These are phyloP conservation scores for Emmonsiellopsis sp. DNA, from an alignment of 2,329 filamentous ascomycete genomes.

Conservation along the genomic window DNA sequence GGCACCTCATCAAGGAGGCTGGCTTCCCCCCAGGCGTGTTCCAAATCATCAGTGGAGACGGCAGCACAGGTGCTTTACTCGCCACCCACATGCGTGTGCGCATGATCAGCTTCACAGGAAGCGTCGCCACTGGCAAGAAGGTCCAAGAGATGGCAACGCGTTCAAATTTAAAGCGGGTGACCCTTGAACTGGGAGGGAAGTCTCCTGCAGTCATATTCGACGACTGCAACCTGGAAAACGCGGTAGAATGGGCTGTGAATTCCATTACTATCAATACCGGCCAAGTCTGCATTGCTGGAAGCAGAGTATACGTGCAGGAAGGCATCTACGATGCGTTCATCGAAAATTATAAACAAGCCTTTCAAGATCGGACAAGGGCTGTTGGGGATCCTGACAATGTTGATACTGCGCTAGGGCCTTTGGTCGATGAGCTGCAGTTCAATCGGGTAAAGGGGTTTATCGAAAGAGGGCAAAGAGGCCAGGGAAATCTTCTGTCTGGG, in stretches of 20 bases:
- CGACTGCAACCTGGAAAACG: constrained; percentile 37
- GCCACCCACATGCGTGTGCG: constrained; percentile 33
- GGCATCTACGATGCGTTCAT: constrained; percentile 83
- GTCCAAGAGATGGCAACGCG: constrained; percentile 32
- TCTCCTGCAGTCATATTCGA: constrained; percentile 37
- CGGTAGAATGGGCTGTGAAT: constrained; percentile 28
- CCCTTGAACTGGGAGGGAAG: constrained; percentile 40
- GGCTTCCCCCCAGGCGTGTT: constrained; percentile 34
- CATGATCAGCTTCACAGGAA: constrained; percentile 36
- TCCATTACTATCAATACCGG: constrained; percentile 47
- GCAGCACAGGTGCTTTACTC: constrained; percentile 23
- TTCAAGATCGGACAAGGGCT: constrained; percentile 35
- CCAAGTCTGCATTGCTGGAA: constrained; percentile 64
- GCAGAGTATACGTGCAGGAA: constrained; percentile 79
- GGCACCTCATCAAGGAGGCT: constrained; percentile 24
- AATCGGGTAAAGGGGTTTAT: constrained; percentile 80
- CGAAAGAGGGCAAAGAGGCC: constrained; percentile 56
- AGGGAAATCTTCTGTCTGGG: constrained; percentile 21
- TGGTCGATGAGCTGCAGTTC: constrained; percentile 76
- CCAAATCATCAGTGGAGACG: constrained; percentile 24
- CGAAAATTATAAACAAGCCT: constrained; percentile 67
- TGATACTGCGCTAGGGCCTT: constrained; percentile 80
- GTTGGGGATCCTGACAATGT: constrained; percentile 74
- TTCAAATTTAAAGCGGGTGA: constrained; percentile 36
- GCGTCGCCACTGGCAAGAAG: constrained; percentile 26